Base-by-base conservation (phyloP, 805 yeast genomes). In the Myxozyma kluyveri region DNA sequence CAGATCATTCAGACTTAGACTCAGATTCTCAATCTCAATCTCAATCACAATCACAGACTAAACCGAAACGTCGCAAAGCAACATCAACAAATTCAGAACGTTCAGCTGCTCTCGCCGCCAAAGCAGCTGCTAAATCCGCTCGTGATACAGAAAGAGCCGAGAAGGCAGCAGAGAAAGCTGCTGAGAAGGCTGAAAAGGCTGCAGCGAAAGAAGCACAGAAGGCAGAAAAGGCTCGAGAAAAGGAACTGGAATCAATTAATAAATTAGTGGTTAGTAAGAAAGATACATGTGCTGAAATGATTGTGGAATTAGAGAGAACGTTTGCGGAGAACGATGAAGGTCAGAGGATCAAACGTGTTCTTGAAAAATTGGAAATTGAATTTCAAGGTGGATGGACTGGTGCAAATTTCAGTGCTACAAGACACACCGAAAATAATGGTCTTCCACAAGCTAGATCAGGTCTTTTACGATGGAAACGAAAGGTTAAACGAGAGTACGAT, bases 281-380 rank as follows among this genome's bases (percentile, higher is more conserved):
- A 17, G 56, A 50, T 2, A 40, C 49, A 6, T 44, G 47, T 26
- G 42, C 51, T 4, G 61, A 58, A 26, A 57, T 58, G 56, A 58
- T 57, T 22, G 53, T 52, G n/a, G 57, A 57, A 38, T 36, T 51
- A n/a, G 57, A 49, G 39, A 23, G 42, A n/a, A 47, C 42, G n/a
- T 44, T 48, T 37, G 42, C 52, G 19, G 18, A 21, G 22, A 42
- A 44, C 18, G 37, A 21, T 3, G 23, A 45, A 14, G 61, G 61
- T 18, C 38, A 45, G 42, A 42, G 47, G 7, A 14, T 58, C 17
- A 24, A 4, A 14, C 35, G 26, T 3, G 31, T 37, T 4, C 45
- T 52, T 7, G 19, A 14, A 24, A 31, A 36, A 27, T 42, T 52
- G 10, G 46, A 40, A 3, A 40, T 52, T 12, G 50, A 44, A 35